Conservation (phyloP, 1,139 yeast species). For the Hansenula anomala region DNA sequence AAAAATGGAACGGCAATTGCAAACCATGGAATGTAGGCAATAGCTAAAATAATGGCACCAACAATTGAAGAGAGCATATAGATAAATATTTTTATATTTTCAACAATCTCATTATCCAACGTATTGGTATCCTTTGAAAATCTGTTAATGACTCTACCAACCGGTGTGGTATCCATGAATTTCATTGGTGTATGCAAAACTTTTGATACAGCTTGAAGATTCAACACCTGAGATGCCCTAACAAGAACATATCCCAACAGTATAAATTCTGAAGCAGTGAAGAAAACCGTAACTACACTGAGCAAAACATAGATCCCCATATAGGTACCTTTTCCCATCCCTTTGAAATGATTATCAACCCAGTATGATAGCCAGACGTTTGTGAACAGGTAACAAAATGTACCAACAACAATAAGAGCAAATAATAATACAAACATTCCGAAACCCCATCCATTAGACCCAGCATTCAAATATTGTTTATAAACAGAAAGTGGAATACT, state of each 20-base stretch:
- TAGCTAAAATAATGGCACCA: constrained; percentile 58
- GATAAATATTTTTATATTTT: constrained; percentile 47
- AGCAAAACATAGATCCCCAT: constrained; percentile 63
- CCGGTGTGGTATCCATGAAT: constrained; percentile 60
- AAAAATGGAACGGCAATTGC: constrained; percentile 58
- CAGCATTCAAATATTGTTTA: too few relatives aligned
- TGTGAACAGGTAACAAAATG: constrained; percentile 62
- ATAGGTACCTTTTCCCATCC: constrained; percentile 47
- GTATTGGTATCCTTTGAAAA: constrained; percentile 83
- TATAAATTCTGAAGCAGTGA: constrained; percentile 47
- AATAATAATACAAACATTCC: constrained; percentile 37
- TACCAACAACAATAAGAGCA: constrained; percentile 35
- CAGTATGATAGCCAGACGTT: constrained; percentile 86
- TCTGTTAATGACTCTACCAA: constrained; percentile 67
- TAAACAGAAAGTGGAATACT: too few relatives aligned
- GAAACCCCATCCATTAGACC: too few relatives aligned
- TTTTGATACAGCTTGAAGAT: constrained; percentile 48
- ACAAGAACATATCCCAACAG: constrained; percentile 51
- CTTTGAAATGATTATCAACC: constrained; percentile 52
- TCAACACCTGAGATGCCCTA: constrained; percentile 33
- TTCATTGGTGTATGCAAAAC: constrained; percentile 71
- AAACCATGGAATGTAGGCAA: constrained; percentile 64
- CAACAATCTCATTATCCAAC: constrained; percentile 69
- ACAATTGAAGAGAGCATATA: constrained; percentile 48
- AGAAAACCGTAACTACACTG: constrained; percentile 40